Percentiles rank a stretch among this genome's conserved stretches.
phyloP scores from a whole-genome alignment of 2,329 filamentous ascomycete genomes.

The Setomelanomma holmii region DNA sequence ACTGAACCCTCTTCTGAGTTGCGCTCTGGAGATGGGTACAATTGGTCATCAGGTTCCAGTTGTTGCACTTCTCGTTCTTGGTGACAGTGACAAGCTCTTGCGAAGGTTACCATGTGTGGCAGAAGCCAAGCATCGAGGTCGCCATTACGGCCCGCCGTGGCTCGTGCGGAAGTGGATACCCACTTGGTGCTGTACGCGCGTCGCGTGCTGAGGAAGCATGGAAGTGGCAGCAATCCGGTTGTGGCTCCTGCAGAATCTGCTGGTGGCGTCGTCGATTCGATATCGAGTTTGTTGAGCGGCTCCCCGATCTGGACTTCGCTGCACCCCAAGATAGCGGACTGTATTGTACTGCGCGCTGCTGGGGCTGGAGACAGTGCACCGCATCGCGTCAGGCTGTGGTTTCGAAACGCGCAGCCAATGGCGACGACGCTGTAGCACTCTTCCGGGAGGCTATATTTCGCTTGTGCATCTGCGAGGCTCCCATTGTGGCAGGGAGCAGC shows the following conservation, averaged over 20 bases:
- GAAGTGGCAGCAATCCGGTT: background rate
- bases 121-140: conserved; percentile 7
- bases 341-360: background rate
- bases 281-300: no score
- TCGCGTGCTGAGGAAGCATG: conserved; percentile 7
- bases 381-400: conserved; percentile 5
- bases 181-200: conserved; percentile 20
- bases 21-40: no score
- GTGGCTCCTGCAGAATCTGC: background rate
- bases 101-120: no score
- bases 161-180: conserved; percentile 9
- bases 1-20: no score
- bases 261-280: background rate
- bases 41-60: no score
- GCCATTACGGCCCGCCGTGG: conserved; percentile 17
- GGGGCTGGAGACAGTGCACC: conserved; percentile 1
- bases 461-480: background rate
- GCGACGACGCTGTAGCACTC: conserved; percentile 6
- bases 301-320: no score
- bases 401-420: conserved; percentile 23
- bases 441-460: conserved; percentile 5
- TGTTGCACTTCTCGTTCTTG: no score
- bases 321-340: background rate
- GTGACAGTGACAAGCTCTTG: no score
- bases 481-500: conserved; percentile 1